These are phyloP conservation scores for Pseudotulostoma volvatum DNA, from an alignment of 495 filamentous ascomycete species.

Conservation along the genomic window DNA sequence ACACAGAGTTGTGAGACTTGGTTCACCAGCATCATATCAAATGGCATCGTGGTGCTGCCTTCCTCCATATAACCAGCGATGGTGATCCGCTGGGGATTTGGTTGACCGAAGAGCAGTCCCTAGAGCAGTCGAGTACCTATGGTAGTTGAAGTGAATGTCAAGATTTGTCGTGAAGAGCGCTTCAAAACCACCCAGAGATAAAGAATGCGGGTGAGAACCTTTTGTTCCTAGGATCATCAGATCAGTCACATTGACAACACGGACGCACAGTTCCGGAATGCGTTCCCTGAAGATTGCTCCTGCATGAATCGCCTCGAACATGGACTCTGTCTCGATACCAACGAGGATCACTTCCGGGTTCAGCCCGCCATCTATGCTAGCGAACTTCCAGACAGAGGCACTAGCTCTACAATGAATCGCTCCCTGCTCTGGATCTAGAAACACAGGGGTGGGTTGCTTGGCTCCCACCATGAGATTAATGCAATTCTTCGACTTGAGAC, in stretches of 20 bases:
- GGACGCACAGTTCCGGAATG: constrained; percentile 37
- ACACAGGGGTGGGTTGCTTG: constrained; percentile 55
- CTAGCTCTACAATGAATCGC: constrained; percentile 48
- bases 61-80: constrained; percentile 56
- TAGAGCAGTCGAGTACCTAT: constrained; percentile 48
- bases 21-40: constrained; percentile 61
- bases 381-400: constrained; percentile 50
- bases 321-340: constrained; percentile 54
- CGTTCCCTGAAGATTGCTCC: constrained; percentile 39
- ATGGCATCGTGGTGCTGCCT: constrained; percentile 55
- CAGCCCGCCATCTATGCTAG: constrained; percentile 38
- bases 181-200: constrained; percentile 36
- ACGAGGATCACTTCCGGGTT: constrained; percentile 53
- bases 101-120: constrained; percentile 46
- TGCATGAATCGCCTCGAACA: constrained; percentile 52
- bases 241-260: constrained; percentile 59
- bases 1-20: constrained; percentile 46
- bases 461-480: constrained; percentile 60
- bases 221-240: constrained; percentile 48
- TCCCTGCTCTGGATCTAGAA: constrained; percentile 48
- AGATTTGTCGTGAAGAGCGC: constrained; percentile 44
- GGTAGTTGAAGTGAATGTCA: constrained; percentile 54
- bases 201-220: constrained; percentile 44
- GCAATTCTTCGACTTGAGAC: constrained; percentile 46
- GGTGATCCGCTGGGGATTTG: constrained; percentile 30